Conservation (phyloP, 345 rosid species). For the Gossypium bickii region DNA sequence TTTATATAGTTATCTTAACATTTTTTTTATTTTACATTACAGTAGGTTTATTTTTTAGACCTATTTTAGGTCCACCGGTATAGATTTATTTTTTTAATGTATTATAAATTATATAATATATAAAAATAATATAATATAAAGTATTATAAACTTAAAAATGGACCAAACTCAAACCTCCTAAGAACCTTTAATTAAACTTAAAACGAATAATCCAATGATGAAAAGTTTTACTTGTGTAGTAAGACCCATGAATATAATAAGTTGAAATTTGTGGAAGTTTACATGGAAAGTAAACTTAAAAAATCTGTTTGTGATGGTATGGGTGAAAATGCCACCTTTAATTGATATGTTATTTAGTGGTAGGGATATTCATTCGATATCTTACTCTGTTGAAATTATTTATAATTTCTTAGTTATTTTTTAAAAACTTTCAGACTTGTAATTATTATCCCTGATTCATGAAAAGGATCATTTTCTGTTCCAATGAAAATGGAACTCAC, state of each 20-base stretch:
- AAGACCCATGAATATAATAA: background rate
- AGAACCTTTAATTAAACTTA: too few species aligned
- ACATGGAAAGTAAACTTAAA: background rate
- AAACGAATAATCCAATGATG: too few species aligned
- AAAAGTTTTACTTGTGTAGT: too few species aligned
- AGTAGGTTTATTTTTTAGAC: too few species aligned
- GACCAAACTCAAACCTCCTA: too few species aligned
- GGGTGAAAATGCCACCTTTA: background rate
- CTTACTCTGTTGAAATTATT: background rate
- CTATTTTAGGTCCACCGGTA: too few species aligned
- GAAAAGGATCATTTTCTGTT: background rate
- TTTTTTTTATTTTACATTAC: too few species aligned
- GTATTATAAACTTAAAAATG: too few species aligned
- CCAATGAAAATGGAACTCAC: background rate
- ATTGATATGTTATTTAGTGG: background rate
- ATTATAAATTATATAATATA: too few species aligned
- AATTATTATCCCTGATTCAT: background rate
- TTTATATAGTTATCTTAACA: too few species aligned
- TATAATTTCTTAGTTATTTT: too few species aligned
- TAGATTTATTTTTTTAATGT: too few species aligned
- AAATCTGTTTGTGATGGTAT: background rate
- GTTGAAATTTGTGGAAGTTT: constrained; percentile 4
- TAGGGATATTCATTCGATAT: background rate
- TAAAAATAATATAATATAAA: background rate
- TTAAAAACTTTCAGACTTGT: background rate